Evolutionary conservation across 495 filamentous ascomycete genomes (phyloP).

Genomic region (Neohortaea acidophila): DNA sequence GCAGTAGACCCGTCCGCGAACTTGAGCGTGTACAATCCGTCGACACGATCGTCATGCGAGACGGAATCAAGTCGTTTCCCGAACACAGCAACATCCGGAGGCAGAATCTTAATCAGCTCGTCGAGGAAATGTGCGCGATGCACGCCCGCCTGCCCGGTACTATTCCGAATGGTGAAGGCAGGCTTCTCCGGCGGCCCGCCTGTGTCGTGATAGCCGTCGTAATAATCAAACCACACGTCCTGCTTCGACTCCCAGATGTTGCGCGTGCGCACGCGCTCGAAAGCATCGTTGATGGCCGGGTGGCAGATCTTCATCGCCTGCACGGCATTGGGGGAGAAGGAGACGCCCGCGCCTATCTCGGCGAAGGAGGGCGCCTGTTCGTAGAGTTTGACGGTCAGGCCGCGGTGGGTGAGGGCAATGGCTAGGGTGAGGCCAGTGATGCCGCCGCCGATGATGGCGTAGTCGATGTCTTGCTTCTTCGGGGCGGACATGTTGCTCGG

Average conservation of each 20-base stretch:
- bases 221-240: slow-evolving; percentile 19
- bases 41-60: too few relatives aligned
- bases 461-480: too few relatives aligned
- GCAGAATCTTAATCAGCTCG: slow-evolving; percentile 34
- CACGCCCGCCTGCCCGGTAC: slow-evolving; percentile 3
- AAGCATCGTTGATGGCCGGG: slow-evolving; percentile 31
- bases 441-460: slow-evolving; percentile 25
- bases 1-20: too few relatives aligned
- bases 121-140: slow-evolving; percentile 38
- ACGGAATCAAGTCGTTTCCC: slow-evolving; percentile 21
- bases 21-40: too few relatives aligned
- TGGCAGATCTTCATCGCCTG: slow-evolving; percentile 32
- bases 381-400: slow-evolving; percentile 36
- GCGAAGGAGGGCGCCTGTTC: slow-evolving; percentile 35
- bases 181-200: slow-evolving; percentile 1
- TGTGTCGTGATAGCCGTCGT: slow-evolving; percentile 16
- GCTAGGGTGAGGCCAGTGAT: slow-evolving; percentile 20
- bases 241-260: slow-evolving; percentile 17
- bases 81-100: slow-evolving; percentile 25
- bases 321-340: too few relatives aligned
- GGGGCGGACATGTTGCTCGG: too few relatives aligned
- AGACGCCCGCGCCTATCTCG: slow-evolving; percentile 26
- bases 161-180: not conserved
- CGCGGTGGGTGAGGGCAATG: slow-evolving; percentile 18
- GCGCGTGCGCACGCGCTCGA: slow-evolving; percentile 23